phyloP scores from a whole-genome alignment of 257 asterid species.

The Salvia miltiorrhiza region DNA sequence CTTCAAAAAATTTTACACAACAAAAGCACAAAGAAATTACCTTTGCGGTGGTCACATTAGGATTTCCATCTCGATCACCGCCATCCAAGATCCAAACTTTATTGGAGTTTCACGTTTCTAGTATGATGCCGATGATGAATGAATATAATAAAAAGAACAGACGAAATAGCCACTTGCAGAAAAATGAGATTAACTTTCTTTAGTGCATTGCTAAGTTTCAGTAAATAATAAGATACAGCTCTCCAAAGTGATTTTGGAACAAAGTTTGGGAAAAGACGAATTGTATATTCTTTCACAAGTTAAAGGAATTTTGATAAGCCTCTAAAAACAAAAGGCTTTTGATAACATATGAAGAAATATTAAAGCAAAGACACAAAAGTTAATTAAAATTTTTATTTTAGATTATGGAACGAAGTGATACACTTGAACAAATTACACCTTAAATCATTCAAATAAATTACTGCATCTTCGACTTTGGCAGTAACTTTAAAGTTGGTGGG shows the following conservation, averaged over 20 bases:
- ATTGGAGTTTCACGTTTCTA: slow-evolving; percentile 96
- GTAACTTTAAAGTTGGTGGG: too few species aligned
- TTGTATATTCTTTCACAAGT: too few species aligned
- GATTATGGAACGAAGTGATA: too few species aligned
- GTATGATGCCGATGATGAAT: slow-evolving; percentile 62
- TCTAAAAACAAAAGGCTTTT: too few species aligned
- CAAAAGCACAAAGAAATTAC: slow-evolving; percentile 34
- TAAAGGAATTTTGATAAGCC: too few species aligned
- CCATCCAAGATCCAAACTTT: slow-evolving; percentile 99
- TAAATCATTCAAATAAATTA: too few species aligned
- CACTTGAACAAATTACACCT: too few species aligned
- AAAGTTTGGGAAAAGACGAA: too few species aligned
- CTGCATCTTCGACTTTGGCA: too few species aligned
- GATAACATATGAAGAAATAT: too few species aligned
- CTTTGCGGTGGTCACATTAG: slow-evolving; percentile 97
- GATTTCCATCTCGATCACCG: slow-evolving; percentile 99
- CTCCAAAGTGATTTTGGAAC: slow-evolving; percentile 97
- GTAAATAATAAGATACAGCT: slow-evolving; percentile 94
- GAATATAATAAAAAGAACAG: slow-evolving; percentile 13
- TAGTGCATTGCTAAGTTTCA: slow-evolving; percentile 87
- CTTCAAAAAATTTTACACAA: neutral
- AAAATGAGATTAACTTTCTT: slow-evolving; percentile 60
- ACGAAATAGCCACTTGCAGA: slow-evolving; percentile 11
- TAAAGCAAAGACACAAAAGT: too few species aligned
- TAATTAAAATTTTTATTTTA: too few species aligned